These are phyloP conservation scores for Elsinoe australis DNA, from an alignment of 2,329 filamentous ascomycete genomes.

Conservation along the genomic window DNA sequence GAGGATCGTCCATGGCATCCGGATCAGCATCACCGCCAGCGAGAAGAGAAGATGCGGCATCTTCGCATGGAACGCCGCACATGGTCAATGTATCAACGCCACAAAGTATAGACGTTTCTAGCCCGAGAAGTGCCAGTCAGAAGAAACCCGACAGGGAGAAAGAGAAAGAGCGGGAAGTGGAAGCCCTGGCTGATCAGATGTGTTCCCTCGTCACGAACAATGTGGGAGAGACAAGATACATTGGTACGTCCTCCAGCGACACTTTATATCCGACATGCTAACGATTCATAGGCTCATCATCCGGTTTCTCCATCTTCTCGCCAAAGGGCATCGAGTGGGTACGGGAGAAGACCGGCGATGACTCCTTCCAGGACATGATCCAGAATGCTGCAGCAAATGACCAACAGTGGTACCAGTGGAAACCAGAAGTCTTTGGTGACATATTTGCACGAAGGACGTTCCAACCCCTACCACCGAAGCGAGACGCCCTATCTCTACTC, in stretches of 20 bases:
- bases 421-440: conserved; percentile 92
- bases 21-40: conserved; percentile 14
- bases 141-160: conserved; percentile 25
- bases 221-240: conserved; percentile 88
- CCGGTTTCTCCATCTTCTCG: conserved; percentile 97
- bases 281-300: conserved; percentile 67
- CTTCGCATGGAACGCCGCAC: conserved; percentile 41
- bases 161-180: conserved; percentile 68
- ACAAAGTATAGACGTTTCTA: conserved; percentile 38
- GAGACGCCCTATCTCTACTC: conserved; percentile 79
- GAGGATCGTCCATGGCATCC: conserved; percentile 16
- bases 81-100: conserved; percentile 44
- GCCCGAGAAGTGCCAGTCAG: conserved; percentile 33
- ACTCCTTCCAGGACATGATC: conserved; percentile 91
- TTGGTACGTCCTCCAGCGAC: conserved; percentile 53
- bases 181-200: conserved; percentile 95
- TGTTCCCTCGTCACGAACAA: conserved; percentile 94
- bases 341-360: conserved; percentile 94
- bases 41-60: conserved; percentile 17
- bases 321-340: conserved; percentile 98
- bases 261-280: not conserved
- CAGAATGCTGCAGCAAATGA: conserved; percentile 77
- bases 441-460: conserved; percentile 81
- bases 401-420: conserved; percentile 96
- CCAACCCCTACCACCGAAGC: conserved; percentile 71